phyloP scores from a whole-genome alignment of 208 protist species.

The Tritrichomonas musculus region DNA sequence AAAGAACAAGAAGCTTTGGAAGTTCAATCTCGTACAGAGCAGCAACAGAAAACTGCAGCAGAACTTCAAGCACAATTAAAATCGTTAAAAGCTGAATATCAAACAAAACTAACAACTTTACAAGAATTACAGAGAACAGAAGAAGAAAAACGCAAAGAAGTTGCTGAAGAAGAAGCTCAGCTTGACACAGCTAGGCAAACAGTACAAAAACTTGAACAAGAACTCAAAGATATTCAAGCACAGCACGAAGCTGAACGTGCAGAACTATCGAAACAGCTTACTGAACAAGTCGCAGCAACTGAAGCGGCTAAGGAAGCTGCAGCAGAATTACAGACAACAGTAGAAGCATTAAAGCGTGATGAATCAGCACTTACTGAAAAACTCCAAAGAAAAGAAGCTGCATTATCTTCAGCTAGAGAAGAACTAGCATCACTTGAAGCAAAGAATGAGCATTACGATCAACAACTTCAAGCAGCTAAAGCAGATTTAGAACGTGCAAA shows the following conservation, averaged over 20 bases:
- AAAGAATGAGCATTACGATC: background rate
- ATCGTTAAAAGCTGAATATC: conserved; percentile 1
- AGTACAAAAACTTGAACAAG: background rate
- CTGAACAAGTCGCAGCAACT: background rate
- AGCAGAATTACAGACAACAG: background rate
- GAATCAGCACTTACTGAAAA: background rate
- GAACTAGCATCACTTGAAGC: background rate
- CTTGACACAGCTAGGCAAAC: background rate
- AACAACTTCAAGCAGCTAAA: background rate
- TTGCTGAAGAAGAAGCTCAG: conserved; percentile 26
- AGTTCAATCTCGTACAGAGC: background rate
- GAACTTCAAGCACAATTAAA: background rate
- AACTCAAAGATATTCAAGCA: background rate
- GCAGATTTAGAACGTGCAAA: background rate
- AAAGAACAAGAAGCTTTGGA: background rate
- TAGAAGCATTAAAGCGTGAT: background rate
- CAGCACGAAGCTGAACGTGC: background rate
- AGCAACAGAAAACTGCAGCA: background rate
- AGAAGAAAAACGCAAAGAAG: background rate
- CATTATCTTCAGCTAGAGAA: background rate
- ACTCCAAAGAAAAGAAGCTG: background rate
- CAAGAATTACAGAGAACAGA: conserved; percentile 16
- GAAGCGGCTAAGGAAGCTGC: conserved; percentile 11
- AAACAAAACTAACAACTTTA: background rate
- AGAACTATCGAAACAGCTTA: background rate